Evolutionary conservation across 805 yeast genomes (phyloP).

Genomic region (Saccharomycopsis fibuligera): DNA sequence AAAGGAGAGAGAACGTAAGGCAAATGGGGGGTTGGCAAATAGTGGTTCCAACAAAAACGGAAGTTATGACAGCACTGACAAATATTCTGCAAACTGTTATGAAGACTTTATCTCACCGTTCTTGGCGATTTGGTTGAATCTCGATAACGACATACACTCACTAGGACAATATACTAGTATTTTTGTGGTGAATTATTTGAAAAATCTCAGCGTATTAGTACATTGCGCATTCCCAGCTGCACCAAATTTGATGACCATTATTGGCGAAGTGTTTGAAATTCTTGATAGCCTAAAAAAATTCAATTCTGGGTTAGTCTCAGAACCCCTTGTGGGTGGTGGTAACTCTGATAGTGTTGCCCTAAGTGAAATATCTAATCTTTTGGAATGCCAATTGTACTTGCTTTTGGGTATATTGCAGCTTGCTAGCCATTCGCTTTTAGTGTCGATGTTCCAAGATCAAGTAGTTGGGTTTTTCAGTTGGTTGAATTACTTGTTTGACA

Average conservation of each 20-base stretch:
- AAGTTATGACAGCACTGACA: slow-evolving; percentile 2
- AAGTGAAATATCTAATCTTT: slow-evolving; percentile 10
- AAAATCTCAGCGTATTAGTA: slow-evolving; percentile 14
- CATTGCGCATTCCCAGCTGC: slow-evolving; percentile 14
- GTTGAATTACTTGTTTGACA: slow-evolving; percentile 19
- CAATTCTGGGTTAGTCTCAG: background rate
- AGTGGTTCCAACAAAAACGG: background rate
- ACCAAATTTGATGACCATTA: slow-evolving; percentile 1
- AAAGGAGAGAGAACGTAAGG: slow-evolving; percentile 13
- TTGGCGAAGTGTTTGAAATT: slow-evolving; percentile 10
- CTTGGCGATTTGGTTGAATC: slow-evolving; percentile 12
- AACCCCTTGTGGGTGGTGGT: background rate
- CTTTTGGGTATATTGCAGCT: slow-evolving; percentile 12
- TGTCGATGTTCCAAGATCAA: slow-evolving; percentile 2
- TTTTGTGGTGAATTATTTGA: slow-evolving; percentile 10
- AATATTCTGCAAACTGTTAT: slow-evolving; percentile 8
- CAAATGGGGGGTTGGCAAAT: too few species aligned
- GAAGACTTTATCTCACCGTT: slow-evolving; percentile 15
- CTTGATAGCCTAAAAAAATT: slow-evolving; percentile 2
- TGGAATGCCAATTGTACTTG: slow-evolving; percentile 14
- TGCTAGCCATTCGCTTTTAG: background rate
- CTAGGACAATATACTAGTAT: slow-evolving; percentile 14
- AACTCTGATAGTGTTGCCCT: background rate
- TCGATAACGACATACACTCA: slow-evolving; percentile 3
- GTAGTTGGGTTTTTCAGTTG: slow-evolving; percentile 11